Evolutionary conservation across 2,329 filamentous ascomycete genomes (phyloP).

Genomic region (Nothophoma quercina): DNA sequence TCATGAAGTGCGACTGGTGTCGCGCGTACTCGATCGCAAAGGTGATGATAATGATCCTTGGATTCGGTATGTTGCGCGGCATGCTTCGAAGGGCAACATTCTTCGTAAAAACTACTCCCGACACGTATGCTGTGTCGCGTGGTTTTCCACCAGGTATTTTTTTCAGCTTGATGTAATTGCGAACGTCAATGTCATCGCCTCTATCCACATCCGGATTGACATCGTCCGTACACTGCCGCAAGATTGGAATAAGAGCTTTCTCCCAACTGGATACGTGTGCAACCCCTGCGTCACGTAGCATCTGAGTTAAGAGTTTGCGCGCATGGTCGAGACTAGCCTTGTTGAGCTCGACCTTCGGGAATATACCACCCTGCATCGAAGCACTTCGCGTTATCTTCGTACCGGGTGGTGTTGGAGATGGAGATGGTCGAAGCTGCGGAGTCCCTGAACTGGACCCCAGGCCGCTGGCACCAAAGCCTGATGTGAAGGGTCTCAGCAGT

Average conservation of each 20-base stretch:
- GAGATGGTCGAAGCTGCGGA: constrained; percentile 34
- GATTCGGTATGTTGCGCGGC: constrained; percentile 82
- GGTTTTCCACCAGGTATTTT: constrained; percentile 91
- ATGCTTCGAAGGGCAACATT: constrained; percentile 97
- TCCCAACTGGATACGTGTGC: constrained; percentile 82
- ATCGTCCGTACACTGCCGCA: constrained; percentile 90
- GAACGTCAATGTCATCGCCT: constrained; percentile 95
- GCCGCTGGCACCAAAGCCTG: constrained; percentile 40
- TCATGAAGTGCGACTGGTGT: constrained; percentile 96
- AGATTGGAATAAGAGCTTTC: constrained; percentile 85
- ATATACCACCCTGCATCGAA: constrained; percentile 77
- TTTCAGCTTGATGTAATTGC: constrained; percentile 97
- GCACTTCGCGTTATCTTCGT: constrained; percentile 71
- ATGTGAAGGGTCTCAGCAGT: constrained; percentile 60
- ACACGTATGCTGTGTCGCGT: constrained; percentile 93
- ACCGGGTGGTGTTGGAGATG: constrained; percentile 37
- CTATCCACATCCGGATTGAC: constrained; percentile 90
- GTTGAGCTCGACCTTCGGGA: constrained; percentile 84
- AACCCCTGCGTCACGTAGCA: constrained; percentile 79
- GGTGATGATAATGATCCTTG: constrained; percentile 88
- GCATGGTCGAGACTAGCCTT: constrained; percentile 88
- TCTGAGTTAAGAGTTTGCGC: constrained; percentile 80
- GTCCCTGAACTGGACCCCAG: constrained; percentile 28
- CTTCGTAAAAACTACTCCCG: constrained; percentile 96
- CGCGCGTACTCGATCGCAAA: constrained; percentile 97